phyloP scores from a whole-genome alignment of 345 rosid species.

The Populus alba region DNA sequence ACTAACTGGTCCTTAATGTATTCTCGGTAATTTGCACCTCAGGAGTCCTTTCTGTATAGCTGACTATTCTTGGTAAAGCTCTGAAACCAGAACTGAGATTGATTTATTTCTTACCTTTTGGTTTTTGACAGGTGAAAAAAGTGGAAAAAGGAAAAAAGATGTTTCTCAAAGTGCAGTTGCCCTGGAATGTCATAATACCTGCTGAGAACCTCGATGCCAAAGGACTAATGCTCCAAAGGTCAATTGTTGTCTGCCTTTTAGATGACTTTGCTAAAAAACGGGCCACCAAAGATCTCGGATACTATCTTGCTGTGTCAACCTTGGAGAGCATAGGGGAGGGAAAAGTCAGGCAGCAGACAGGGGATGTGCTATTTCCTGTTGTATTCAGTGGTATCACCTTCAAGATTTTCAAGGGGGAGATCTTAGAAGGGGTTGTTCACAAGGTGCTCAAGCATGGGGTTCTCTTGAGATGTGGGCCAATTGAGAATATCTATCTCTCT shows the following conservation, averaged over 20 bases:
- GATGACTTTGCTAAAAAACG: constrained; percentile 61
- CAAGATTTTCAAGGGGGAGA: constrained; percentile 81
- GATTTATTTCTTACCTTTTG: background rate
- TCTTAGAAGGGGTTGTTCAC: constrained; percentile 65
- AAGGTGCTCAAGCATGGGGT: constrained; percentile 83
- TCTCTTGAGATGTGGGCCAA: constrained; percentile 69
- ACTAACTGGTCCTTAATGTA: background rate
- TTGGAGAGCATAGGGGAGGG: constrained; percentile 70
- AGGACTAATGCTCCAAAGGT: constrained; percentile 66
- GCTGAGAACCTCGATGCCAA: constrained; percentile 62
- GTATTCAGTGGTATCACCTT: constrained; percentile 65
- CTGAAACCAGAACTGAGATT: background rate
- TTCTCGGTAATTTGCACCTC: background rate
- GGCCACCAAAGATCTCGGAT: constrained; percentile 75
- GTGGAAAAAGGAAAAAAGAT: constrained; percentile 21
- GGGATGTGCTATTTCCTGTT: constrained; percentile 82
- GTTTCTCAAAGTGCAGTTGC: constrained; percentile 71
- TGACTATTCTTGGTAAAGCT: background rate
- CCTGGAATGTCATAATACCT: constrained; percentile 80
- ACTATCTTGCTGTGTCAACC: constrained; percentile 54
- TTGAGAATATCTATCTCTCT: constrained; percentile 61
- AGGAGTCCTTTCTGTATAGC: background rate
- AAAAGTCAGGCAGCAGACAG: constrained; percentile 56
- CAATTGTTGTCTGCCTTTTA: constrained; percentile 51
- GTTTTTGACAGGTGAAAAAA: constrained; percentile 11